Base-by-base conservation (phyloP, 371 early-diverging fungal genomes). In the Cladochytrium tenue region DNA sequence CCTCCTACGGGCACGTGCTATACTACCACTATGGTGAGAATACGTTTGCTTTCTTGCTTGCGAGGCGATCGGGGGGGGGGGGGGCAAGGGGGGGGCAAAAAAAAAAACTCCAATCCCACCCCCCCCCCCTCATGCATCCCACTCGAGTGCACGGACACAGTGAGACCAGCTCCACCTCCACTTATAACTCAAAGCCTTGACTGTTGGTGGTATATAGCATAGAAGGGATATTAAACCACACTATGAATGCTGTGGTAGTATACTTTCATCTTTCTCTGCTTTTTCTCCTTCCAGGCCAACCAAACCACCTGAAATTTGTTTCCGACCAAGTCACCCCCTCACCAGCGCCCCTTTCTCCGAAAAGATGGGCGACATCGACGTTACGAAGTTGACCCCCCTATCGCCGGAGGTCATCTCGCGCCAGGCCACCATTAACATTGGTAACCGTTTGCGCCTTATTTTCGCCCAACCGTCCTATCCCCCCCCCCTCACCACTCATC, bases 351-450 rank as follows among this genome's bases (percentile, higher is more conserved):
- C 43, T 53, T 5, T 43, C 43, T 43, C 13, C 43, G 43, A 20
- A 43, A 43, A 43, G 20, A 58, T 36, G 34, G 58, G 28, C 10
- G 36, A 3, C 13, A 64, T 82, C 56, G 81, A 82, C 64, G 52
- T 56, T 13, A 23, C 78, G 3, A 65, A 63, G n/a, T 75, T 94
- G 65, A 86, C 86, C 58, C 90, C 94, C 28, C 83, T 92, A 52
- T 91, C 91, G 60, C 93, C 90, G 23, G 95, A 95, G 78, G 97
- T 97, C 74, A 98, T 98, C 77, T 89, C 90, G 28, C 88, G 90
- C 66, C 98, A 98, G 84, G 98, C 98, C 60, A 98, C 98, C 63
- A 97, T 98, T 81, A 98, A 98, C 83, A 97, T 98, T 73, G 98
- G 98, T 93, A 85, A 43, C 13, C 43, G 13, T 13, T 43, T 20